These are phyloP conservation scores for Penicillium angulare DNA, from an alignment of 495 filamentous ascomycete genomes.

Conservation along the genomic window DNA sequence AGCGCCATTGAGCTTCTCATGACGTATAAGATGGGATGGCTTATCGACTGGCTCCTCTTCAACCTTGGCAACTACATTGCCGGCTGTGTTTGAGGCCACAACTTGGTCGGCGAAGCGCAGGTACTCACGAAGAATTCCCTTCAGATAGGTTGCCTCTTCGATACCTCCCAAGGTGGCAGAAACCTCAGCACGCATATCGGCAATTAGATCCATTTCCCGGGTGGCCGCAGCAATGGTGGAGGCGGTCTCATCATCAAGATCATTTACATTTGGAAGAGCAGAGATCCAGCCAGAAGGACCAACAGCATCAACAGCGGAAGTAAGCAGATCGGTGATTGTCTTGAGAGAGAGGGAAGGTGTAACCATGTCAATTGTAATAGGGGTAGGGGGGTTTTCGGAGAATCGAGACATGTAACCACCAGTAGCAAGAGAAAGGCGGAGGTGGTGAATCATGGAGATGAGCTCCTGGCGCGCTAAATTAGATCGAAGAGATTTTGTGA, in stretches of 20 bases:
- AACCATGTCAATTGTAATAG: slow-evolving; percentile 50
- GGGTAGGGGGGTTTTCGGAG: slow-evolving; percentile 44
- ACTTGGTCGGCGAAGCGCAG: slow-evolving; percentile 59
- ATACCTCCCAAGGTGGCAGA: slow-evolving; percentile 74
- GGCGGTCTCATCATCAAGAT: slow-evolving; percentile 36
- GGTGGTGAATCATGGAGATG: slow-evolving; percentile 68
- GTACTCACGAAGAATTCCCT: slow-evolving; percentile 66
- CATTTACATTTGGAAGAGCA: slow-evolving; percentile 31
- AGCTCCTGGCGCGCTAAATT: slow-evolving; percentile 66
- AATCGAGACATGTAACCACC: slow-evolving; percentile 45
- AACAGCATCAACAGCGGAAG: slow-evolving; percentile 78
- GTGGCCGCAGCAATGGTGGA: slow-evolving; percentile 52
- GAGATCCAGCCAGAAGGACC: slow-evolving; percentile 79
- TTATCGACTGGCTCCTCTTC: slow-evolving; percentile 7
- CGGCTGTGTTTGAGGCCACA: slow-evolving; percentile 6
- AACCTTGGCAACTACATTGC: slow-evolving; percentile 7
- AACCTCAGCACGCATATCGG: slow-evolving; percentile 68
- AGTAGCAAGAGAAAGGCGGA: slow-evolving; percentile 62
- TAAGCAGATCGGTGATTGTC: slow-evolving; percentile 63
- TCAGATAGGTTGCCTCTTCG: slow-evolving; percentile 68
- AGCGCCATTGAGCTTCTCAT: slow-evolving; percentile 46
- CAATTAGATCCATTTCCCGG: slow-evolving; percentile 57
- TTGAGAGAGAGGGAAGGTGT: slow-evolving; percentile 49
- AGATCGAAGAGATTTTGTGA: slow-evolving; percentile 62
- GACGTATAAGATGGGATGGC: slow-evolving; percentile 27